Percentiles rank a stretch among this genome's conserved stretches.
phyloP scores from a whole-genome alignment of 2,329 filamentous ascomycete genomes.

The Torrubiella hemipterigena region DNA sequence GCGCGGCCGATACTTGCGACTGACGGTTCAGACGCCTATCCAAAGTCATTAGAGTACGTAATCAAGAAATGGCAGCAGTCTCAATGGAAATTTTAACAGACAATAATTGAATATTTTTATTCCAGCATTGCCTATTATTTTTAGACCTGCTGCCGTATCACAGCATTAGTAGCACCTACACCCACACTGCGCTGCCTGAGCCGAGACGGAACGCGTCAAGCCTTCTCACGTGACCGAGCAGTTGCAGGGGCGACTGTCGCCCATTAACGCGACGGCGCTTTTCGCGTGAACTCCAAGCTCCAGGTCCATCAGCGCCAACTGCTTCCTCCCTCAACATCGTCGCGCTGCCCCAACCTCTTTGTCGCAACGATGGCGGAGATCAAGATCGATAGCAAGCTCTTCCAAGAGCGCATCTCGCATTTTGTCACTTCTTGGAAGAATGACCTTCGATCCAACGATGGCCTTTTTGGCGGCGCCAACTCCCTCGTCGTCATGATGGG shows the following conservation, averaged over 20 bases:
- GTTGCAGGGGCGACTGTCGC: slow-evolving; percentile 9
- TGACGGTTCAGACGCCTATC: too few species aligned
- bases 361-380: slow-evolving; percentile 61
- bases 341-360: slow-evolving; percentile 15
- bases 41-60: too few species aligned
- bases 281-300: slow-evolving; percentile 22
- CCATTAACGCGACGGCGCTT: slow-evolving; percentile 31
- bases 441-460: slow-evolving; percentile 80
- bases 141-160: too few species aligned
- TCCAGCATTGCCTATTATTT: too few species aligned
- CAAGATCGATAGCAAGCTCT: slow-evolving; percentile 85
- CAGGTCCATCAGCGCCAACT: slow-evolving; percentile 13
- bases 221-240: slow-evolving; percentile 21
- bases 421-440: slow-evolving; percentile 91
- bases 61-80: too few species aligned
- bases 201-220: slow-evolving; percentile 17
- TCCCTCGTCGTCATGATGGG: slow-evolving; percentile 88
- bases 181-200: too few species aligned
- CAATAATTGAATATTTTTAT: too few species aligned
- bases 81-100: too few species aligned
- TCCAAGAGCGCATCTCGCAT: slow-evolving; percentile 83
- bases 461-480: slow-evolving; percentile 72
- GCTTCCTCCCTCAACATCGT: slow-evolving; percentile 11
- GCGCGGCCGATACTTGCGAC: too few species aligned
- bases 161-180: too few species aligned